Evolutionary conservation across 1,284 basidiomycete genomes (phyloP).

Genomic region (Ceraceosorus guamensis): DNA sequence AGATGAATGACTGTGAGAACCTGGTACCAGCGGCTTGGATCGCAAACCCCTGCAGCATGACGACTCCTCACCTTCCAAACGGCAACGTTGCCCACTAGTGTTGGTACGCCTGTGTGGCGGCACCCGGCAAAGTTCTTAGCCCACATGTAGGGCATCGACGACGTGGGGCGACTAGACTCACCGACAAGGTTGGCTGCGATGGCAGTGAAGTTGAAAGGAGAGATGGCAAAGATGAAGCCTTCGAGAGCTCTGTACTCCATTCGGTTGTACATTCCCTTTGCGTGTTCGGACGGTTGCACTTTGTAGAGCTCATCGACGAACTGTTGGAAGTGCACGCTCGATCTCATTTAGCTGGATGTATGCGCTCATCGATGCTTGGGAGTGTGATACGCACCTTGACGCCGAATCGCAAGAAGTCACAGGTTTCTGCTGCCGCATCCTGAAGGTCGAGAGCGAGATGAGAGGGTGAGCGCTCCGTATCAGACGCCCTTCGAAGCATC

Average conservation of each 20-base stretch:
- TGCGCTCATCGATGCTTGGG: not conserved
- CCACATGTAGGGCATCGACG: not conserved
- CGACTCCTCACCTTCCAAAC: conserved; percentile 66
- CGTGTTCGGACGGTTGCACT: conserved; percentile 80
- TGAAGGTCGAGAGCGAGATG: not conserved
- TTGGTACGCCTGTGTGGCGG: conserved; percentile 59
- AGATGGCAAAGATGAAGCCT: conserved; percentile 93
- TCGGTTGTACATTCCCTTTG: conserved; percentile 88
- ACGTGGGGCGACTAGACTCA: not conserved
- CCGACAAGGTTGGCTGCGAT: conserved; percentile 40
- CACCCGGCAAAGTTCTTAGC: conserved; percentile 34
- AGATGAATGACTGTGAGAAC: not conserved
- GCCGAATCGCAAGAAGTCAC: conserved; percentile 92
- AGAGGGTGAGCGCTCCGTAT: not conserved
- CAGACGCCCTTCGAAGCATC: not conserved
- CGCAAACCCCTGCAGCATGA: too few relatives aligned
- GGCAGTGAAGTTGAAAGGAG: conserved; percentile 83
- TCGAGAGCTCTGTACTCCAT: conserved; percentile 92
- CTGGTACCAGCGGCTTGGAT: not conserved
- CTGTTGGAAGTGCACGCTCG: conserved; percentile 8
- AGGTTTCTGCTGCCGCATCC: conserved; percentile 90
- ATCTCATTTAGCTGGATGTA: not conserved
- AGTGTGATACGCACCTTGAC: conserved; percentile 56
- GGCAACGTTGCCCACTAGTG: conserved; percentile 86
- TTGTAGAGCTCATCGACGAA: conserved; percentile 90